Conservation (phyloP, 2,329 filamentous ascomycete genomes). For the Fusarium sambucinum region DNA sequence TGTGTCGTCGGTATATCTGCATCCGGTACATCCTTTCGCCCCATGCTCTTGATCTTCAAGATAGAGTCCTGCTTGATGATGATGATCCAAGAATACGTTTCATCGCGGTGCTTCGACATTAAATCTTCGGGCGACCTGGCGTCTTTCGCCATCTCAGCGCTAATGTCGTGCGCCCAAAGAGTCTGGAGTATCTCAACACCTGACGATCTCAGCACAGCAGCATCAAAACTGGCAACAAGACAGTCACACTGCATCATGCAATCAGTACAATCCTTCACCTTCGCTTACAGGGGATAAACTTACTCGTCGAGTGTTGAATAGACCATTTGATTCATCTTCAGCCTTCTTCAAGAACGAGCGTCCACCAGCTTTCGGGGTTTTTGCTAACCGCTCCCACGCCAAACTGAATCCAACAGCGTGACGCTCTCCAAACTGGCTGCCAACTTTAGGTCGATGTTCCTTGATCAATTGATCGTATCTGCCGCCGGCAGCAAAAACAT, state of each 20-base stretch:
- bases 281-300: constrained; percentile 50
- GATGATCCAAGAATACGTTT: constrained; percentile 86
- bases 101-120: constrained; percentile 79
- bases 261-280: background rate
- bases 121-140: constrained; percentile 84
- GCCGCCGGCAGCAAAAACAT: constrained; percentile 93
- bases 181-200: constrained; percentile 82
- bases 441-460: constrained; percentile 80
- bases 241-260: constrained; percentile 76
- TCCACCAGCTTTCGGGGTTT: constrained; percentile 67
- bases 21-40: constrained; percentile 79
- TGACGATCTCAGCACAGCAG: constrained; percentile 77
- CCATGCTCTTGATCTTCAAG: constrained; percentile 83
- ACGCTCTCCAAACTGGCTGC: constrained; percentile 71
- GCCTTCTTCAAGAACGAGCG: constrained; percentile 76
- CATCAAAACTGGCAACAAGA: constrained; percentile 88
- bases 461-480: constrained; percentile 91
- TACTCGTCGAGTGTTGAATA: constrained; percentile 74
- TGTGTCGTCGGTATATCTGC: constrained; percentile 80
- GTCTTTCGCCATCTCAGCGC: constrained; percentile 87
- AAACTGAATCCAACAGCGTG: constrained; percentile 94
- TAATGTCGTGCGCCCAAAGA: constrained; percentile 87
- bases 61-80: constrained; percentile 83
- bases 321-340: constrained; percentile 69
- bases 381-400: constrained; percentile 84